phyloP scores from a whole-genome alignment of 257 asterid genomes.

The Cinchona pubescens region DNA sequence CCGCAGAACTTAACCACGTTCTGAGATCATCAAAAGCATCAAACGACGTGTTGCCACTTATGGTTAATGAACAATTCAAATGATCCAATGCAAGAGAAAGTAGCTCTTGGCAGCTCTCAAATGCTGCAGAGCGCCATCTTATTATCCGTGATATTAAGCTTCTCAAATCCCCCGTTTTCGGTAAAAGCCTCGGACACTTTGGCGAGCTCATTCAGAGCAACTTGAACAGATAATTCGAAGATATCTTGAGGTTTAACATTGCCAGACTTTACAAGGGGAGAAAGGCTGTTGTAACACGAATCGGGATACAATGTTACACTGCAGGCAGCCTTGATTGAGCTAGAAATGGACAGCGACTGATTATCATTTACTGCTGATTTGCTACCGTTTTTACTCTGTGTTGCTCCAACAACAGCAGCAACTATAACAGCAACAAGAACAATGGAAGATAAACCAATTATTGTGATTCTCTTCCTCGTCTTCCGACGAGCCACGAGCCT shows the following conservation, averaged over 20 bases:
- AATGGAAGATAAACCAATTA: slow-evolving; percentile 47
- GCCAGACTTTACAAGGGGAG: slow-evolving; percentile 29
- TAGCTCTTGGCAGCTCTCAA: slow-evolving; percentile 39
- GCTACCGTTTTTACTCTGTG: slow-evolving; percentile 23
- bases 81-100: slow-evolving; percentile 39
- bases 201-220: slow-evolving; percentile 37
- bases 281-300: slow-evolving; percentile 38
- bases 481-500: slow-evolving; percentile 47
- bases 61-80: slow-evolving; percentile 51
- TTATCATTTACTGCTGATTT: neutral
- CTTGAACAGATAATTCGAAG: slow-evolving; percentile 42
- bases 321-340: slow-evolving; percentile 36
- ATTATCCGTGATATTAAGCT: slow-evolving; percentile 29
- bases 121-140: slow-evolving; percentile 29
- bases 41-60: slow-evolving; percentile 16
- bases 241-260: slow-evolving; percentile 35
- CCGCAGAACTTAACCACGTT: slow-evolving; percentile 84
- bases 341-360: slow-evolving; percentile 13
- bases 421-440: slow-evolving; percentile 52
- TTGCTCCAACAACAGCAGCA: slow-evolving; percentile 49
- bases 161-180: slow-evolving; percentile 18
- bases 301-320: slow-evolving; percentile 37
- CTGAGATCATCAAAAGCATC: slow-evolving; percentile 45
- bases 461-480: slow-evolving; percentile 46
- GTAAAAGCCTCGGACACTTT: slow-evolving; percentile 21